Evolutionary conservation across 2,329 filamentous ascomycete genomes (phyloP), one percentile per base, ranked within the genome.

Genomic region (Penicillium freii): DNA sequence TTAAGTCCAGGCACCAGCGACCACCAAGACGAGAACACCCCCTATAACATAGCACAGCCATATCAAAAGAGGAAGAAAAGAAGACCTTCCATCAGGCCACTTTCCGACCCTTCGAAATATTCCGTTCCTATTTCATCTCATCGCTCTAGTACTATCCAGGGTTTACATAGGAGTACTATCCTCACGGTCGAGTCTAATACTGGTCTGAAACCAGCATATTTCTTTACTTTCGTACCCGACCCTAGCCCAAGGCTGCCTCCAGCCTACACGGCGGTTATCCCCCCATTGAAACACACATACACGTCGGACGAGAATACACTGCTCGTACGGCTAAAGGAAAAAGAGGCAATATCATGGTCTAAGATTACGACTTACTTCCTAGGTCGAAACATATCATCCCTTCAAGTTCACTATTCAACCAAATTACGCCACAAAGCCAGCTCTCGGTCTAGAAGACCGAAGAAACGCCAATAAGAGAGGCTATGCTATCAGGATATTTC

Each of bases 261-360:
- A 49, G 9, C 42, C 29, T 7, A 58, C 36, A 48, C 47, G 36
- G 50, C 38, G 42, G 51, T 52, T 43, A 52, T 52, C n/a, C 23
- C 40, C 9, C 8, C 1, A 47, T 19, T 17, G 42, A 54, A 52
- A 57, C 38, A 57, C 9, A 53, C 21, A 23, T 61, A 61, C n/a
- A 57, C 51, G 11, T 61, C 47, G 21, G 61, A 61, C 43, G 39
- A 63, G 51, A 59, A 61, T 56, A 21, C 48, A n/a, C 56, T 63
- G 13, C 54, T 63, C 1, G 54, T 63, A n/a, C 50, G 47, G 47
- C 54, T 59, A 23, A 63, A 59, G 51, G 50, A 61, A 63, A 58
- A 50, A 51, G 55, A 63, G 61, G 50, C n/a, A 58, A 58, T 63
- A 15, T 43, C 29, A 53, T 63, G 17, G 59, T 48, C 56, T 34